Evolutionary conservation across 805 yeast species (phyloP), one percentile per base, ranked within the genome.

Genomic region (Candida glaebosa): DNA sequence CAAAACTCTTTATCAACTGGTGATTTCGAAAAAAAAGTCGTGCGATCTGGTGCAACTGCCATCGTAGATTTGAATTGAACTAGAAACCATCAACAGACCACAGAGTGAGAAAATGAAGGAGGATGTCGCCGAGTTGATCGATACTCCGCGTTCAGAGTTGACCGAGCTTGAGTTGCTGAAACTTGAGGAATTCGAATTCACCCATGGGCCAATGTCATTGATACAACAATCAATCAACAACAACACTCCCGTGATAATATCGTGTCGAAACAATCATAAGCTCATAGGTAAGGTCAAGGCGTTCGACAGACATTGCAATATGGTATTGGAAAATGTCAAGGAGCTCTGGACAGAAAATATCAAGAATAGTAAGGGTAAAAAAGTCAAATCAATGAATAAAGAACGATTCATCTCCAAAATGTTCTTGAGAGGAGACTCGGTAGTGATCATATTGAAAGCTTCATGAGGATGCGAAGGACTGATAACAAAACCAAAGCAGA

Each of bases 341-440:
- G 99, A 93, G 57, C 69, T 84, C 52, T 84, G 90, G 90, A 76
- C 80, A 0, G 89, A 81, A 53, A 67, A 68, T 3, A 76, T 82
- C 25, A 69, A 76, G 49, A 77, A 71, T 37, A 70, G 80, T 51
- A 79, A 81, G 39, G 95, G 93, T 4, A 84, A 83, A 55, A 79
- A 78, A 50, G 82, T 84, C 41, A 80, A 83, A 52, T 73, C 82
- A 4, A 73, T 79, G 12, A 70, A 83, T 43, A 79, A 78, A 52
- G 75, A 60, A 66, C 69, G 98, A 53, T 93, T 87, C 58, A 80
- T 91, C 3, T 79, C 89, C 44, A 93, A 93, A 64, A 71, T 93
- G 78, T 93, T 93, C 56, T 69, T 93, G 31, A 76, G 99, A 63
- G 99, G 99, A 2, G 99, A 93, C 62, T 86, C 96, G 0, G 96